Evolutionary conservation across 148 eudicot species (phyloP).

Genomic region (Spergularia marina): DNA sequence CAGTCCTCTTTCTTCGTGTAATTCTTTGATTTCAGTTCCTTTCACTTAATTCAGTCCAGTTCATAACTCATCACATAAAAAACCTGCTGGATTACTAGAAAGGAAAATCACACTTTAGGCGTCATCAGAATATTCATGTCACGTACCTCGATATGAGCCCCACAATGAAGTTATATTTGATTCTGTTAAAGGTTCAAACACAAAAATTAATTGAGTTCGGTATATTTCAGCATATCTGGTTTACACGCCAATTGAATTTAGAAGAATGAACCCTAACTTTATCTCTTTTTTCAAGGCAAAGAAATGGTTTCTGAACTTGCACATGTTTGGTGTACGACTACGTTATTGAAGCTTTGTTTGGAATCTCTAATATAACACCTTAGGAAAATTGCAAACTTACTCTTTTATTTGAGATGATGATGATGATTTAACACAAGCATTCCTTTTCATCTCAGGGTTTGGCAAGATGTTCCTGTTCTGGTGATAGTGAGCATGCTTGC

Average conservation of each 20-base stretch:
- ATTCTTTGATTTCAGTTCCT: background rate
- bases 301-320: no score
- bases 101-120: background rate
- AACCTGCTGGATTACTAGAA: background rate
- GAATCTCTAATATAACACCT: background rate
- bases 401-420: background rate
- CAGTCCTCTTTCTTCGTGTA: background rate
- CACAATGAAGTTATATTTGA: no score
- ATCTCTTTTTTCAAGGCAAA: no score
- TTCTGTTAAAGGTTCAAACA: no score
- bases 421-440: background rate
- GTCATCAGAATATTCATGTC: background rate
- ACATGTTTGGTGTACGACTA: no score
- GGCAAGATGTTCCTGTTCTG: slow-evolving; percentile 96
- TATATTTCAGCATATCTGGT: no score
- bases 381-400: background rate
- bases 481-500: slow-evolving; percentile 96
- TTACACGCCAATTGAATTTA: no score
- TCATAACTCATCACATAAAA: background rate
- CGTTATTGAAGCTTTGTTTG: slow-evolving; percentile 1
- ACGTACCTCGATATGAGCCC: no score
- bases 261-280: no score
- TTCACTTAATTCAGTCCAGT: background rate
- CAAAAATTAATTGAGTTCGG: no score
- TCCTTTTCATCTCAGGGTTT: slow-evolving; percentile 52